A percentile compares a stretch with the other conserved stretches of the same genome.
Conservation (phyloP, 192 early-diverging fungal species). For the Linnemannia zychae region DNA sequence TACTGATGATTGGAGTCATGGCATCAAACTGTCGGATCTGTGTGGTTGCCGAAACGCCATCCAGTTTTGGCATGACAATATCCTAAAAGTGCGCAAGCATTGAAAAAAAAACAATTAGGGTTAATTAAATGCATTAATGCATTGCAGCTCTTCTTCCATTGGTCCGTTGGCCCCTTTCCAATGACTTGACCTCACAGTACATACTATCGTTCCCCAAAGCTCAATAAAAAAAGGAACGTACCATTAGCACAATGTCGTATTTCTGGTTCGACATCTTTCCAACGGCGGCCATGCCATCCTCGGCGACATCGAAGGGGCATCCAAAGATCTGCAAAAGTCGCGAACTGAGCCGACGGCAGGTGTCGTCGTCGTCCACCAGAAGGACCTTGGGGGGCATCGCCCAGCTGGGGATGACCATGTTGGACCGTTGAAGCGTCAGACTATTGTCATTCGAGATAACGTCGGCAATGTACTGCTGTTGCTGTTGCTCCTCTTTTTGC, state of each 20-base stretch:
- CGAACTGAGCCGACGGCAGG: conserved; percentile 66
- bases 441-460: conserved; percentile 12
- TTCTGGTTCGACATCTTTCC: conserved; percentile 70
- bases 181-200: neutral
- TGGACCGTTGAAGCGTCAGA: conserved; percentile 30
- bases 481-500: conserved; percentile 25
- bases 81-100: conserved; percentile 56
- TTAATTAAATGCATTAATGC: conserved; percentile 8
- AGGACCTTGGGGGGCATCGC: conserved; percentile 70
- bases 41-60: conserved; percentile 78
- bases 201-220: neutral
- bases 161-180: neutral
- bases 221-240: conserved; percentile 30
- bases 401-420: conserved; percentile 59
- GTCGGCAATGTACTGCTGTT: conserved; percentile 25
- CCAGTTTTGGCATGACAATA: conserved; percentile 79
- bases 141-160: neutral
- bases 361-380: conserved; percentile 79
- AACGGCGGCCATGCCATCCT: conserved; percentile 78
- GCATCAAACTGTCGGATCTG: conserved; percentile 80
- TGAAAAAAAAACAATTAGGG: conserved; percentile 15
- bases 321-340: conserved; percentile 75
- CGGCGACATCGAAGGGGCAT: conserved; percentile 76
- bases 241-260: conserved; percentile 85
- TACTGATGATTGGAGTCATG: conserved; percentile 79